phyloP scores from a whole-genome alignment of 441 rosid genomes.

The Brassica hybrid region DNA sequence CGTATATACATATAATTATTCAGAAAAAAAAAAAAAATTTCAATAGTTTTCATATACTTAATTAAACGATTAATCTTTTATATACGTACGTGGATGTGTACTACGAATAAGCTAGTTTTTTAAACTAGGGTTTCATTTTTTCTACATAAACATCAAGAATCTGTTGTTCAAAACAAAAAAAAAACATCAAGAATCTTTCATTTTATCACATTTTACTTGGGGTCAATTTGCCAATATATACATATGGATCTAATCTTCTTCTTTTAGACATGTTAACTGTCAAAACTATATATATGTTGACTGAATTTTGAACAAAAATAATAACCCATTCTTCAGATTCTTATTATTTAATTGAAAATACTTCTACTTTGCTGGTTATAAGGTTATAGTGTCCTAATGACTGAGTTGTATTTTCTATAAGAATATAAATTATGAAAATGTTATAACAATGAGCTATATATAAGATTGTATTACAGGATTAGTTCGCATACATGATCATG shows the following conservation, averaged over 20 bases:
- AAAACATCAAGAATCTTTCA: background rate
- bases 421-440: background rate
- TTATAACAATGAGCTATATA: background rate
- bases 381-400: background rate
- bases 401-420: background rate
- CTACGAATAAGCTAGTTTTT: background rate
- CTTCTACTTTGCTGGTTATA: background rate
- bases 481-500: background rate
- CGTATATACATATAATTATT: background rate
- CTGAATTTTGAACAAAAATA: background rate
- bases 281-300: background rate
- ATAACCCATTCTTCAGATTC: background rate
- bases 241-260: background rate
- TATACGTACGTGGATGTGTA: background rate
- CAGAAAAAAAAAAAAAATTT: too few species aligned
- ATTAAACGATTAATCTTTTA: background rate
- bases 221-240: background rate
- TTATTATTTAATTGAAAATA: background rate
- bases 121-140: conserved; percentile 24
- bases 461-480: too few species aligned
- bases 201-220: conserved; percentile 2
- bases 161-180: too few species aligned
- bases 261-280: background rate
- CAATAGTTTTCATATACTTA: background rate
- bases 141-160: background rate